Conservation (phyloP, 148 eudicot species). For the Tetragonia tetragonoides region DNA sequence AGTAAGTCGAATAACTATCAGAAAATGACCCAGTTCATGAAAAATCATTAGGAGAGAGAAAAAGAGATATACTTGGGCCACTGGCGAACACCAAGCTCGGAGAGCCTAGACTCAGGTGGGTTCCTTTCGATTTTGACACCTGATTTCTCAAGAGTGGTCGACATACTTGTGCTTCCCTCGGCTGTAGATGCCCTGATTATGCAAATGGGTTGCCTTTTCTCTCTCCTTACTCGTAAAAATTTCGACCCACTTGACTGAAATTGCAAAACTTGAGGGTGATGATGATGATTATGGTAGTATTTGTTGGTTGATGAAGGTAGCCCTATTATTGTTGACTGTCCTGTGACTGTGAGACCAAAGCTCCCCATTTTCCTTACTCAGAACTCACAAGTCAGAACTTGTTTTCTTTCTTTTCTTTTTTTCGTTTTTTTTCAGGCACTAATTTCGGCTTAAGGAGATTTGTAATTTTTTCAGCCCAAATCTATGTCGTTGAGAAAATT, state of each 20-base stretch:
- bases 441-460: not conserved
- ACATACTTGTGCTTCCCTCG: conserved; percentile 31
- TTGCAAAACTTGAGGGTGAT: conserved; percentile 2
- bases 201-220: conserved; percentile 18
- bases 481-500: not conserved
- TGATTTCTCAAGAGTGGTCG: conserved; percentile 45
- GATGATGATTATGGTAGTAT: not conserved
- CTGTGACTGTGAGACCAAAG: conserved; percentile 11
- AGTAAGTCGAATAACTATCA: not conserved
- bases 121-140: conserved; percentile 54
- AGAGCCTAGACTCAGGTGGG: conserved; percentile 54
- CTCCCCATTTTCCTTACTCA: conserved; percentile 23
- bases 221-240: not conserved
- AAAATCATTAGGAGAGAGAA: conserved; percentile 1
- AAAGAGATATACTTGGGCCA: conserved; percentile 53
- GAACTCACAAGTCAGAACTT: too few species aligned
- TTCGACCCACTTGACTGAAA: conserved; percentile 18
- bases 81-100: conserved; percentile 56
- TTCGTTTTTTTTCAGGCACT: not conserved
- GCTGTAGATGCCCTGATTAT: conserved; percentile 26
- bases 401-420: not conserved
- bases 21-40: not conserved
- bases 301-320: conserved; percentile 20
- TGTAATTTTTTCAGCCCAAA: not conserved
- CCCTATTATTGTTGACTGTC: conserved; percentile 11